Conservation (phyloP, 192 early-diverging fungal species). For the Mortierella claussenii region DNA sequence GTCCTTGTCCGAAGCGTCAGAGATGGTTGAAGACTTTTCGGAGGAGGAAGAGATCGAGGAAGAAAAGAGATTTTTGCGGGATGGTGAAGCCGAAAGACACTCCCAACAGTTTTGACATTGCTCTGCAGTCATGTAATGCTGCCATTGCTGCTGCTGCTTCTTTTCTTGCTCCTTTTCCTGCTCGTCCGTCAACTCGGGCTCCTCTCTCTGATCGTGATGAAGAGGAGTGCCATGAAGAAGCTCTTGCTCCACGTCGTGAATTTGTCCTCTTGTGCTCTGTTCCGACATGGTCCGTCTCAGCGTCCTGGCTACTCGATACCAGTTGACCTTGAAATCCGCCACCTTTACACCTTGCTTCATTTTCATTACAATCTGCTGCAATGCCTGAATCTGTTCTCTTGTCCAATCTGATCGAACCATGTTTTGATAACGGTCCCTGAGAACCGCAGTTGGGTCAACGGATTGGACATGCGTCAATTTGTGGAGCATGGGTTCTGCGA, state of each 20-base stretch:
- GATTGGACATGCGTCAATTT: constrained; percentile 8
- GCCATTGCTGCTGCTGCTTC: neutral
- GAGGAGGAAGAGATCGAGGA: too few species aligned
- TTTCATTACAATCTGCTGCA: constrained; percentile 23
- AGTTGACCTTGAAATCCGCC: constrained; percentile 26
- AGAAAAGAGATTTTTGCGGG: neutral
- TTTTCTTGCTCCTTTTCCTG: too few species aligned
- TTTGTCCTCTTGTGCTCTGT: neutral
- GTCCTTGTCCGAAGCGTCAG: neutral
- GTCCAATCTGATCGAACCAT: constrained; percentile 43
- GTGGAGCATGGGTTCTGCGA: constrained; percentile 10
- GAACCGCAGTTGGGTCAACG: neutral
- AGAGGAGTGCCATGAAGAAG: too few species aligned
- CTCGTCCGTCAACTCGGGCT: too few species aligned
- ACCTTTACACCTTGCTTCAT: constrained; percentile 30
- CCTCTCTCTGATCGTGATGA: too few species aligned
- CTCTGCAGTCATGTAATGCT: constrained; percentile 8
- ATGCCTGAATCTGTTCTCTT: neutral
- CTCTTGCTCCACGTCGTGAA: neutral
- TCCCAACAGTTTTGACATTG: constrained; percentile 42
- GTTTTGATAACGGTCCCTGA: constrained; percentile 5
- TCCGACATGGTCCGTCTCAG: too few species aligned
- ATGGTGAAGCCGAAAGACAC: constrained; percentile 5
- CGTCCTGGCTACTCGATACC: constrained; percentile 11
- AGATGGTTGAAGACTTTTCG: neutral